phyloP scores from a whole-genome alignment of 768 basidiomycete genomes.

The Tricholomella constricta region DNA sequence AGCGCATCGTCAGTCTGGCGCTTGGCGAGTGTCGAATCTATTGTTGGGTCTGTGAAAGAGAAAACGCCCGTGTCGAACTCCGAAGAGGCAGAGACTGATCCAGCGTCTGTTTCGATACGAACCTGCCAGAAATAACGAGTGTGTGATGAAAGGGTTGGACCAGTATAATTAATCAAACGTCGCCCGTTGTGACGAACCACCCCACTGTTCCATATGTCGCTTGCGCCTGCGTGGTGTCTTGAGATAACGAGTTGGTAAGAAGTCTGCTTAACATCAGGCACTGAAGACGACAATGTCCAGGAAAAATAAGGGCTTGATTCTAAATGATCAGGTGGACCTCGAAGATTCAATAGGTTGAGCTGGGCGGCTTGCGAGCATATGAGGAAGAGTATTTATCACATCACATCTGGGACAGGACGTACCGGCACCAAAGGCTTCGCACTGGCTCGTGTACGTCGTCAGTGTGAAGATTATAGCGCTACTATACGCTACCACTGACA shows the following conservation, averaged over 20 bases:
- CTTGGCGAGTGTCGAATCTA: neutral
- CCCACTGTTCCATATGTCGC: slow-evolving; percentile 30
- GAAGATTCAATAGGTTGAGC: slow-evolving; percentile 2
- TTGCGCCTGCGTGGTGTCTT: no score
- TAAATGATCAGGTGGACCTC: neutral
- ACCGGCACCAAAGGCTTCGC: neutral
- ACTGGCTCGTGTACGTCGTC: neutral
- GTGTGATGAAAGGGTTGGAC: slow-evolving; percentile 23
- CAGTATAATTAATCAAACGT: slow-evolving; percentile 21
- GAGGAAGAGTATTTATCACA: neutral
- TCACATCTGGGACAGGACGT: neutral
- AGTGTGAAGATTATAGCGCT: neutral
- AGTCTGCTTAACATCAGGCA: slow-evolving; percentile 15
- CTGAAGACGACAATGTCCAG: slow-evolving; percentile 22
- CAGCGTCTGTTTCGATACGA: slow-evolving; percentile 20
- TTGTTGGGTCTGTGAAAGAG: neutral
- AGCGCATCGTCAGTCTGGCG: slow-evolving; percentile 18
- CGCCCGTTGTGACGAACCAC: slow-evolving; percentile 12
- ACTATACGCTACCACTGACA: neutral
- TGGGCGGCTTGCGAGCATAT: neutral
- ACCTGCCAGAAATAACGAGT: slow-evolving; percentile 28
- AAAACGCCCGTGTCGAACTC: slow-evolving; percentile 20
- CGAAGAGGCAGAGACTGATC: slow-evolving; percentile 18
- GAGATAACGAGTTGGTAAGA: slow-evolving; percentile 26
- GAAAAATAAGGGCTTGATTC: slow-evolving; percentile 21